Evolutionary conservation across 805 yeast genomes (phyloP), one percentile per base, ranked within the genome.

Genomic region (Danielozyma ontarioensis): DNA sequence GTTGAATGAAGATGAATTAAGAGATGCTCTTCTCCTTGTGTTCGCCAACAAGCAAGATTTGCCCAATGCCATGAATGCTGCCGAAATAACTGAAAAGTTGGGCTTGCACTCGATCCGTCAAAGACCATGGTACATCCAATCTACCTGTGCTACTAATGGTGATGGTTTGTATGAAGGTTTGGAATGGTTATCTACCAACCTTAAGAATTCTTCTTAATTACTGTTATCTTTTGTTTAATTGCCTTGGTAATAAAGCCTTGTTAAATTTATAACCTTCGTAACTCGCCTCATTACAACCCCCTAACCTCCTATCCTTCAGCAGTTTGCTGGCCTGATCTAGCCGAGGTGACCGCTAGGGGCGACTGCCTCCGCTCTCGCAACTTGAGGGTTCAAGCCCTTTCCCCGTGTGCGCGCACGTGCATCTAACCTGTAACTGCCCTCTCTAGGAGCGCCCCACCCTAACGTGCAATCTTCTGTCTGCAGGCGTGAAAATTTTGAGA

Each of bases 41-140:
- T 88, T 90, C 60, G 97, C 97, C 53, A 90, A 90, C 78, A 90
- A 90, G 71, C 97, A 90, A 76, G 97, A 90, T 77, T 78, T 90
- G 73, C 96, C 96, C 72, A 89, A 89, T 60, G 97, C 97, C 53
- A 89, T 90, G 97, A 85, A 85, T 64, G 96, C 97, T 49, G 96
- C 96, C 48, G 97, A 90, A 74, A 85, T 90, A 66, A 88, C 97
- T 52, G 96, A 88, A 71, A 88, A 87, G 70, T 78, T 90, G 57
- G 97, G 96, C 46, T 82, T 90, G 61, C 96, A 89, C 67, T 86
- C 96, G 36, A 83, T 93, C 65, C 84, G 96, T 76, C 96, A 89
- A 74, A 86, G 97, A 72, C 96, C 96, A 57, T 93, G 98, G 98
- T 90, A 84, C 73, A 90, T 93, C 64, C 97, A 90, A 74, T 87